phyloP scores from a whole-genome alignment of 2,329 filamentous ascomycete genomes.

The Paraphaeosphaeria minitans region DNA sequence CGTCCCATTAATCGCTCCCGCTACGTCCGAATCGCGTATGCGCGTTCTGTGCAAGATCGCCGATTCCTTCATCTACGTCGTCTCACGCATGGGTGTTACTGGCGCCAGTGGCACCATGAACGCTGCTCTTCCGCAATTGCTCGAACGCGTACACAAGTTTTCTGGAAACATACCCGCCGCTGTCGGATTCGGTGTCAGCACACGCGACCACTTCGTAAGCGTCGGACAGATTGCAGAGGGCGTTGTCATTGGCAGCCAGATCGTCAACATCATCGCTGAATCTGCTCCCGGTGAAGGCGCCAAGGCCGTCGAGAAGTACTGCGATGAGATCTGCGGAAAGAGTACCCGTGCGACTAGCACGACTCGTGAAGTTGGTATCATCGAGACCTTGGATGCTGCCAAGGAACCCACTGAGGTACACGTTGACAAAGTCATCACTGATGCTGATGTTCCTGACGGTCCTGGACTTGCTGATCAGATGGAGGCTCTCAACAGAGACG shows the following conservation, averaged over 20 bases:
- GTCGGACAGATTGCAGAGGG: conserved; percentile 86
- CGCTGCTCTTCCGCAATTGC: conserved; percentile 77
- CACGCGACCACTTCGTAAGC: conserved; percentile 87
- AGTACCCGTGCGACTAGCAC: conserved; percentile 53
- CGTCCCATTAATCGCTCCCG: conserved; percentile 93
- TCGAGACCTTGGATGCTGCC: conserved; percentile 69
- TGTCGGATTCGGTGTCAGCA: conserved; percentile 95
- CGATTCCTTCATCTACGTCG: conserved; percentile 98
- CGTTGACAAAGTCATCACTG: conserved; percentile 70
- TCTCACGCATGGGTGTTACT: conserved; percentile 95
- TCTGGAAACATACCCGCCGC: conserved; percentile 89
- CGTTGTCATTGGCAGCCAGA: conserved; percentile 95
- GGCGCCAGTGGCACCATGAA: conserved; percentile 85
- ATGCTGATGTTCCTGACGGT: conserved; percentile 60
- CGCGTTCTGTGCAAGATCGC: conserved; percentile 94
- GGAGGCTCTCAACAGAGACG: conserved; percentile 74
- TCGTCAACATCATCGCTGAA: conserved; percentile 78
- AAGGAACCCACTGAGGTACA: conserved; percentile 67
- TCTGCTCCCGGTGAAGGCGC: conserved; percentile 69
- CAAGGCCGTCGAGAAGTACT: conserved; percentile 84
- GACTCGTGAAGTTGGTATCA: conserved; percentile 70
- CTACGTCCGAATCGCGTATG: conserved; percentile 92
- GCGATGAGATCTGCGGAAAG: conserved; percentile 71
- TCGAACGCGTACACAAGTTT: conserved; percentile 87
- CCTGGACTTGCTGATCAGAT: conserved; percentile 81